A percentile compares a stretch with the other conserved stretches of the same genome.
Evolutionary conservation across 208 protist species (phyloP).

Genomic region (Trypanosomatidae sp.): DNA sequence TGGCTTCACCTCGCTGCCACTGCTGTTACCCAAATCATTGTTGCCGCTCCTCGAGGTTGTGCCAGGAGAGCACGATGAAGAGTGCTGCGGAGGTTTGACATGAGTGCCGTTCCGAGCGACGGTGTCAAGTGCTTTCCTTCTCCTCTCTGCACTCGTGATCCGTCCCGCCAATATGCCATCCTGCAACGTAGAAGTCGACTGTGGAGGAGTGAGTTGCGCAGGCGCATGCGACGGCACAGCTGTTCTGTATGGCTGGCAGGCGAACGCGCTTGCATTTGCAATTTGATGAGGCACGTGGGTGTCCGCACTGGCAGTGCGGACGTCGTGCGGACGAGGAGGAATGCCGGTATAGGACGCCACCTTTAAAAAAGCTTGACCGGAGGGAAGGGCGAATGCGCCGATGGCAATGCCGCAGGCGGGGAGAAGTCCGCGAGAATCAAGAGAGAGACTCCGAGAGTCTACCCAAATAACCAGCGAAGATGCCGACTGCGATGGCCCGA

Average conservation of each 20-base stretch:
- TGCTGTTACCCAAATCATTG: neutral
- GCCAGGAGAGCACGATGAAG: neutral
- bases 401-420: neutral
- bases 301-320: constrained; percentile 7
- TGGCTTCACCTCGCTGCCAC: neutral
- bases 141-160: neutral
- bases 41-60: neutral
- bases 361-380: constrained; percentile 9
- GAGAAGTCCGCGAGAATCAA: neutral
- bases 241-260: neutral
- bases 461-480: neutral
- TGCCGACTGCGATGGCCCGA: neutral
- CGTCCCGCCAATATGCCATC: neutral
- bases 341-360: constrained; percentile 18
- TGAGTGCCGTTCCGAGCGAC: neutral
- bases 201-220: neutral
- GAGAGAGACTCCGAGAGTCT: neutral
- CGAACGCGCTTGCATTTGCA: constrained; percentile 1
- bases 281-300: neutral
- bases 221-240: neutral
- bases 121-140: neutral
- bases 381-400: neutral
- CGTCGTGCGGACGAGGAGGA: constrained; percentile 12
- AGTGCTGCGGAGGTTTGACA: neutral
- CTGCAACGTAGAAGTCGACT: neutral